These are phyloP conservation scores for Cladophialophora exuberans DNA, from an alignment of 2,329 filamentous ascomycete genomes.

Conservation along the genomic window DNA sequence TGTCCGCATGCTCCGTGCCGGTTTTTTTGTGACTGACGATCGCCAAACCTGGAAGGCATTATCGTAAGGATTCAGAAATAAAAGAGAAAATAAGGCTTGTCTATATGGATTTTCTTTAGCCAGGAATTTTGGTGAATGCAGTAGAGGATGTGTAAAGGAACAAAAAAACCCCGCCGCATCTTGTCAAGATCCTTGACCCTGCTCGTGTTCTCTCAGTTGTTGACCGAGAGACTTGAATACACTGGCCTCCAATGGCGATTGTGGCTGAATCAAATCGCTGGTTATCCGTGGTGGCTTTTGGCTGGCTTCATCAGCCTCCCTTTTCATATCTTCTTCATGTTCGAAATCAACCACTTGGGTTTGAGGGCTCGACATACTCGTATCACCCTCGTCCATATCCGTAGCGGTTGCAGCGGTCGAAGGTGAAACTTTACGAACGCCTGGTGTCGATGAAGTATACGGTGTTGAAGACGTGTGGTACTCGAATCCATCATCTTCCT, in stretches of 20 bases:
- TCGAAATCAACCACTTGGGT: slow-evolving; percentile 14
- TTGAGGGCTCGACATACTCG: slow-evolving; percentile 21
- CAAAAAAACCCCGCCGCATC: not conserved
- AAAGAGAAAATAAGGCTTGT: too few relatives aligned
- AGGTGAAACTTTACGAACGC: slow-evolving; percentile 26
- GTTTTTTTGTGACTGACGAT: too few relatives aligned
- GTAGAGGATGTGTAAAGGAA: not conserved
- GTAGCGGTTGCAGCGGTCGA: slow-evolving; percentile 25
- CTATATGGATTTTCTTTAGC: too few relatives aligned
- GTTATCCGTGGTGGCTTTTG: slow-evolving; percentile 29
- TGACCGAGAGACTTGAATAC: slow-evolving; percentile 22
- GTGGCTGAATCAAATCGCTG: slow-evolving; percentile 31
- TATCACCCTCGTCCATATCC: slow-evolving; percentile 19
- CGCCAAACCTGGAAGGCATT: too few relatives aligned
- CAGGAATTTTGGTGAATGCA: not conserved
- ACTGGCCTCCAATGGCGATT: slow-evolving; percentile 22
- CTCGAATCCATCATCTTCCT: slow-evolving; percentile 1
- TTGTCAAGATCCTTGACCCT: too few relatives aligned
- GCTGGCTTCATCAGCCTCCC: not conserved
- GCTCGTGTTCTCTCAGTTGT: slow-evolving; percentile 7
- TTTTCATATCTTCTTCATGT: not conserved
- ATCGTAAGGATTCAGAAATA: too few relatives aligned
- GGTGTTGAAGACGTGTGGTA: not conserved
- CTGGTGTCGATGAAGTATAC: slow-evolving; percentile 13
- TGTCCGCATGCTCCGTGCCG: too few relatives aligned